Percentiles rank a stretch among this genome's conserved stretches.
Conservation (phyloP, 1,139 yeast genomes). For the Candida sp. region DNA sequence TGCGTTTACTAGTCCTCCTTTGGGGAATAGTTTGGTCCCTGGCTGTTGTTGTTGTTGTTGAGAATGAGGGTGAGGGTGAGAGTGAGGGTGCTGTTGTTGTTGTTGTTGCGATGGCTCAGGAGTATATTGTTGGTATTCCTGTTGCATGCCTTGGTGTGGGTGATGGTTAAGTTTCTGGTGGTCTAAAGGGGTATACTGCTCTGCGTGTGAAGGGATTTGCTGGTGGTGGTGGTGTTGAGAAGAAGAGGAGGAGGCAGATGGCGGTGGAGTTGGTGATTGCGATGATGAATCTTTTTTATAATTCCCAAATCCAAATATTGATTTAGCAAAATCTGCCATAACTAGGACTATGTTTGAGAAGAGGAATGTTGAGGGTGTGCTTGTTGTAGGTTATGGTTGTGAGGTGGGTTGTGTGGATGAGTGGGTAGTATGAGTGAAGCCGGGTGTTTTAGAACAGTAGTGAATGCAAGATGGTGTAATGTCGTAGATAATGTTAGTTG, state of each 20-base stretch:
- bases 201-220: not conserved
- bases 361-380: not conserved
- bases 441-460: too few relatives aligned
- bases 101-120: slow-evolving; percentile 4
- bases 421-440: not conserved
- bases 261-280: slow-evolving; percentile 16
- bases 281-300: slow-evolving; percentile 32
- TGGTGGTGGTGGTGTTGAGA: slow-evolving; percentile 5
- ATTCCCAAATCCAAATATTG: slow-evolving; percentile 61
- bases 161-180: not conserved
- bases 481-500: not conserved
- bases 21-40: slow-evolving; percentile 36
- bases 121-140: slow-evolving; percentile 8
- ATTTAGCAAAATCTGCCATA: slow-evolving; percentile 71
- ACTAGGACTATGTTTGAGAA: not conserved
- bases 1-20: slow-evolving; percentile 29
- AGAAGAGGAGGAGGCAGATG: slow-evolving; percentile 8
- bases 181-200: not conserved
- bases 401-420: not conserved
- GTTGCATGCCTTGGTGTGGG: not conserved
- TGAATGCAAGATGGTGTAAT: not conserved
- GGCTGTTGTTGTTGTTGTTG: slow-evolving; percentile 11
- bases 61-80: too few relatives aligned
- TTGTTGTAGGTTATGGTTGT: too few relatives aligned
- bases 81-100: slow-evolving; percentile 7